Base-by-base conservation (phyloP, 2,329 filamentous ascomycete species). In the Verticillium dahliae region DNA sequence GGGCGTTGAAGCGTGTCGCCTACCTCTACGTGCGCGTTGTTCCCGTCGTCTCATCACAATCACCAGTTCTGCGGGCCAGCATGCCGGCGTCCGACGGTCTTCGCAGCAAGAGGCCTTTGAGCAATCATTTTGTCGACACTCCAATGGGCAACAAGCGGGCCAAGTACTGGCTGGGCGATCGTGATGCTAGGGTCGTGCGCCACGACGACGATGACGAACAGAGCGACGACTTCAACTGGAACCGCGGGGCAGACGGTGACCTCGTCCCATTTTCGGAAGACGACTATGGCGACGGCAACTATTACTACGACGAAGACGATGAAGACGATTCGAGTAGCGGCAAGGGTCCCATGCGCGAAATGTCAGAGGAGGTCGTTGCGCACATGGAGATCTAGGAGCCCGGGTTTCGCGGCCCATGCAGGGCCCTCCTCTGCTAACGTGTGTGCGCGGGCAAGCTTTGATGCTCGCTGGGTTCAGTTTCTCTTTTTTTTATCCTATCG, bases 11-110 rank as follows among this genome's bases (percentile, higher is more conserved):
- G 79, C 87, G 95, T 52, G 94, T 99, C 18, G 93, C 92, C 63
- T 99, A 99, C 73, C 79, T 99, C 56, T 96, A 97, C 71, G 85
- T 97, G 56, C 89, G 94, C 64, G 93, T 91, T n/a, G 86, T 97
- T 55, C 94, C 86, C 62, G 89, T 89, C 68, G 87, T 90, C 70
- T 90, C 80, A 66, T 81, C 81, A 3, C 86, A 81, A 72, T 59
- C 71, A 14, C 74, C 61, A 63, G 69, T 33, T 61, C 72, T 61
- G 59, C 65, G 55, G 67, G 71, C 58, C 65, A 72, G 62, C 52
- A 60, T 65, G 27, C 41, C 60, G 56, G n/a, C n/a, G 9, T 10
- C 41, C n/a, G 41, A 50, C 18, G 45, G 54, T 59, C 61, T 65
- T 60, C 31, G 65, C 18, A 34, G 63, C 6, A 62, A 68, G 55